A percentile compares a stretch with the other conserved stretches of the same genome.
Conservation (phyloP, 2,329 filamentous ascomycete species). For the Aspergillus sergii region DNA sequence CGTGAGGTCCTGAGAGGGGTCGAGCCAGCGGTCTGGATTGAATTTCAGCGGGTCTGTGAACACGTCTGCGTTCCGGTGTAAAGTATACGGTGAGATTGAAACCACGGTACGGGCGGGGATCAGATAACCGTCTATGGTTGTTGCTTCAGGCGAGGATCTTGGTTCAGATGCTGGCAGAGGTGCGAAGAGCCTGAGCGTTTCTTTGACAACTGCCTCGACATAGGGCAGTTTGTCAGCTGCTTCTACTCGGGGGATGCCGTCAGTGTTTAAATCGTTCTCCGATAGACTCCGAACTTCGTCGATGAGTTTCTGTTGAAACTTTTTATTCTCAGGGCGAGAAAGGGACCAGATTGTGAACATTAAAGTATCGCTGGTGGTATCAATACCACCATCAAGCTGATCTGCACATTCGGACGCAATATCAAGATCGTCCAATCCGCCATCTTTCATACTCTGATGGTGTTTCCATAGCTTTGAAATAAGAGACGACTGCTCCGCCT, state of each 20-base stretch:
- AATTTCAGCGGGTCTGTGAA: conserved; percentile 32
- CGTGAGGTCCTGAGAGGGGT: conserved; percentile 12
- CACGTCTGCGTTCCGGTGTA: conserved; percentile 37
- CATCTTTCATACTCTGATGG: conserved; percentile 28
- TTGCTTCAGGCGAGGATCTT: conserved; percentile 35
- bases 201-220: conserved; percentile 54
- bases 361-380: conserved; percentile 56
- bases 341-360: conserved; percentile 56
- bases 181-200: conserved; percentile 53
- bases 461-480: background rate
- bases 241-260: conserved; percentile 39
- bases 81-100: conserved; percentile 33
- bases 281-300: conserved; percentile 44
- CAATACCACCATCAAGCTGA: conserved; percentile 57
- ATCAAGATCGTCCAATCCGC: conserved; percentile 45
- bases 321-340: conserved; percentile 46
- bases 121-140: conserved; percentile 36
- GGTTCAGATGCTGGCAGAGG: conserved; percentile 55
- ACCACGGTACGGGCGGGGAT: conserved; percentile 38
- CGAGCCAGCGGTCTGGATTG: conserved; percentile 38
- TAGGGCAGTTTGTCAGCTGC: conserved; percentile 46
- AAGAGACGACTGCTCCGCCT: conserved; percentile 8
- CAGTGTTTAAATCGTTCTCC: conserved; percentile 20
- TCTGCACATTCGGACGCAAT: conserved; percentile 58
- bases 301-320: conserved; percentile 50